A percentile compares a stretch with the other conserved stretches of the same genome.
phyloP scores from a whole-genome alignment of 352 stramenopile genomes.

The Phytophthora pinifolia region DNA sequence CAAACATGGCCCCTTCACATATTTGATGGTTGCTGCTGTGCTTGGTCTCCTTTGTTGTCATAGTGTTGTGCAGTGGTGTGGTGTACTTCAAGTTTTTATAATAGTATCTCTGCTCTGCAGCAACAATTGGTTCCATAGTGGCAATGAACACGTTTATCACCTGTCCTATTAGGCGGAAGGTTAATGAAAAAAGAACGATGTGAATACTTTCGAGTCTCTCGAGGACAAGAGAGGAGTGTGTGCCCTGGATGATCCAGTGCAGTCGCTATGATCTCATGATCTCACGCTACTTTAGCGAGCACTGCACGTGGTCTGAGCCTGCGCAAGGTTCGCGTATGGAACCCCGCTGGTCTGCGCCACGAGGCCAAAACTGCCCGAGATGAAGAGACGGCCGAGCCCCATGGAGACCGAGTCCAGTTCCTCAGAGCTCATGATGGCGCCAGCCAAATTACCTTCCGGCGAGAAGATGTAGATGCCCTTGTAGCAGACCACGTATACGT shows the following conservation, averaged over 20 bases:
- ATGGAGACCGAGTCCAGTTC: constrained; percentile 60
- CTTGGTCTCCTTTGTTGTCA: no score
- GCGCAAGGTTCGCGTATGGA: constrained; percentile 28
- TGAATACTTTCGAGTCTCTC: constrained; percentile 35
- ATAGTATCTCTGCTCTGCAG: no score
- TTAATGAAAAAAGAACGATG: constrained; percentile 26
- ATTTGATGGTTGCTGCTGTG: no score
- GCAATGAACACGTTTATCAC: constrained; percentile 29
- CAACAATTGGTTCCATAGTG: no score
- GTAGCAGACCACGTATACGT: constrained; percentile 74
- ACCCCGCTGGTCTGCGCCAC: constrained; percentile 60
- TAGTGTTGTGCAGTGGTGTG: no score
- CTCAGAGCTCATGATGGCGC: constrained; percentile 55
- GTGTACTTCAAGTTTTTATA: no score
- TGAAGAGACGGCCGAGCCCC: constrained; percentile 73
- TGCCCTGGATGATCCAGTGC: constrained; percentile 9
- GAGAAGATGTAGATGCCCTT: constrained; percentile 80
- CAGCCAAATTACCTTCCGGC: constrained; percentile 48
- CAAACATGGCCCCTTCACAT: constrained; percentile 24
- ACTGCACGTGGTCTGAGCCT: constrained; percentile 48
- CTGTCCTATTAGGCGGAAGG: constrained; percentile 21
- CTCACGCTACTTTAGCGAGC: constrained; percentile 11
- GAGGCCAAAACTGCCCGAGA: constrained; percentile 67
- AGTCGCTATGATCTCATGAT: constrained; percentile 7
- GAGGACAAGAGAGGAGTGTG: constrained; percentile 17